phyloP scores from a whole-genome alignment of 2,329 filamentous ascomycete genomes.

The Monilinia fructigena region DNA sequence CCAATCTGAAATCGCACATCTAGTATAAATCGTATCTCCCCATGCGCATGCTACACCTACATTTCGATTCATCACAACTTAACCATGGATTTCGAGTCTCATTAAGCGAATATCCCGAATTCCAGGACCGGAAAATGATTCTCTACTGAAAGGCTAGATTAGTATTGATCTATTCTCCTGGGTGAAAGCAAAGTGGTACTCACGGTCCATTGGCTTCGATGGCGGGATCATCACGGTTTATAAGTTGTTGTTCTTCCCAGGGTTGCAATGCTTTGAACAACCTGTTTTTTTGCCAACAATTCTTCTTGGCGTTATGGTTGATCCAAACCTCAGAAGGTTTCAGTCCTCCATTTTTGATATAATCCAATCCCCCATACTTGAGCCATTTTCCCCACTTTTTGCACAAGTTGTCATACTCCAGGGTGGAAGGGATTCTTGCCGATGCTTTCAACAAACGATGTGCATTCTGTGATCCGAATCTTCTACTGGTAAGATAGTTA shows the following conservation, averaged over 20 bases:
- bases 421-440: not conserved
- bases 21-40: not conserved
- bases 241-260: not conserved
- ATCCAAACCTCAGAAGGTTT: not conserved
- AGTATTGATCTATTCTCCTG: not conserved
- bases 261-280: rapidly evolving
- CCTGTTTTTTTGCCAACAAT: not conserved
- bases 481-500: not conserved
- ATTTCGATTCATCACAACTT: no score
- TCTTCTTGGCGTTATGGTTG: no score
- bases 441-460: not conserved
- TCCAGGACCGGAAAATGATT: not conserved
- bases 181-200: not conserved
- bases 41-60: not conserved
- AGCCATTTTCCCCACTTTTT: not conserved
- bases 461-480: not conserved
- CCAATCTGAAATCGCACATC: not conserved
- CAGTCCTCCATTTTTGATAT: not conserved
- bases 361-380: not conserved
- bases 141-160: not conserved
- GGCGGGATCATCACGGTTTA: not conserved
- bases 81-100: not conserved
- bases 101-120: not conserved
- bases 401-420: not conserved
- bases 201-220: not conserved